Percentiles rank a stretch among this genome's conserved stretches.
Conservation (phyloP, 73 alveolate genomes). For the Stentor coeruleus region DNA sequence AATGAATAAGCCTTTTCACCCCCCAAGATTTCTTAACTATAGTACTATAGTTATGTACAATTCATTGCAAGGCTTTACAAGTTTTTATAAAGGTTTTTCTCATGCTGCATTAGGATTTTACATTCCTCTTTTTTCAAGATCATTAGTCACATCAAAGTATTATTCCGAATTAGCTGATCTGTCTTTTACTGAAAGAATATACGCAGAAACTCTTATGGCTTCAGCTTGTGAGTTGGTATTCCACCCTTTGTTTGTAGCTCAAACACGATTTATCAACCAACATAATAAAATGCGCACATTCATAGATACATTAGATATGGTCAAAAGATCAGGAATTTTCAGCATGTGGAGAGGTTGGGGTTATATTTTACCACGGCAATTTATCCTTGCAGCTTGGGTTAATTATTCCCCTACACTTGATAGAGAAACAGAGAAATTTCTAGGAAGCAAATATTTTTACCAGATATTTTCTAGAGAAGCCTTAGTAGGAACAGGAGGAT, state of each 20-base stretch:
- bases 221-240: not conserved
- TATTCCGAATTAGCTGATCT: not conserved
- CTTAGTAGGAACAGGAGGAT: not conserved
- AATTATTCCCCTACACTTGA: not conserved
- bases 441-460: not conserved
- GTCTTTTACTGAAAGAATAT: not conserved
- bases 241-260: slow-evolving; percentile 19
- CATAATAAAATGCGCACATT: not conserved
- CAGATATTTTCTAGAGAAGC: not conserved
- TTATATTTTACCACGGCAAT: not conserved
- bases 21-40: not conserved
- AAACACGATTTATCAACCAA: slow-evolving; percentile 3
- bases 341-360: slow-evolving; percentile 23
- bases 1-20: not conserved
- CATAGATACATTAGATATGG: not conserved
- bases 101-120: not conserved
- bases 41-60: not conserved
- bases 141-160: not conserved
- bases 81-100: not conserved
- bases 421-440: not conserved
- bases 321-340: not conserved
- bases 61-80: slow-evolving; percentile 3
- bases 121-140: not conserved
- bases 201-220: not conserved
- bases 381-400: not conserved